Percentiles rank a stretch among this genome's conserved stretches.
These are phyloP conservation scores for Boechera divaricarpa DNA, from an alignment of 345 rosid species.

Conservation along the genomic window DNA sequence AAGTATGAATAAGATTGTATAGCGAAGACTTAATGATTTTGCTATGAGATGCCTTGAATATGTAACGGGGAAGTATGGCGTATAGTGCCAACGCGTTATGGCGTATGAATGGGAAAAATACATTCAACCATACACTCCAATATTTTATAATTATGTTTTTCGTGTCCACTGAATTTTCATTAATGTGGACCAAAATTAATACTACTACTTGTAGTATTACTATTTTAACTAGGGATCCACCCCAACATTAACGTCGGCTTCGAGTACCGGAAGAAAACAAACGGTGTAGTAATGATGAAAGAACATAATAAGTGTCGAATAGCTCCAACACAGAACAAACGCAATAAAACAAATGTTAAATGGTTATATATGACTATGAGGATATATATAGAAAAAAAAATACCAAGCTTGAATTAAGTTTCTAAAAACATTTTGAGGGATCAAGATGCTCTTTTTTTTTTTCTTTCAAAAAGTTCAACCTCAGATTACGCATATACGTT, in stretches of 20 bases:
- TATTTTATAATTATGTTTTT: background rate
- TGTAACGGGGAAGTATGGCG: constrained; percentile 18
- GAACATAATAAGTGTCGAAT: background rate
- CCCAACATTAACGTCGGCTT: background rate
- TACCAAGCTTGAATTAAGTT: background rate
- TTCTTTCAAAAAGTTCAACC: background rate
- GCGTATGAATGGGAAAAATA: constrained; percentile 34
- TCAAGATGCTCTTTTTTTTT: background rate
- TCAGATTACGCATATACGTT: background rate
- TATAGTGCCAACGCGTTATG: constrained; percentile 28
- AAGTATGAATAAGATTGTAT: constrained; percentile 2
- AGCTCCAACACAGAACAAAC: constrained; percentile 3
- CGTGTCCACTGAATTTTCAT: background rate
- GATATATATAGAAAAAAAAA: background rate
- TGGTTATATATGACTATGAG: background rate
- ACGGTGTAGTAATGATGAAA: constrained; percentile 13
- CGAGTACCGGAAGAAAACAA: constrained; percentile 12
- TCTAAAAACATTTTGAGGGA: background rate
- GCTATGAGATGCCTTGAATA: constrained; percentile 16
- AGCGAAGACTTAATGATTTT: constrained; percentile 20
- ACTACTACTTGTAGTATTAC: no score
- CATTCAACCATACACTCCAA: constrained; percentile 23
- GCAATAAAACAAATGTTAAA: constrained; percentile 15
- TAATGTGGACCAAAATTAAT: background rate
- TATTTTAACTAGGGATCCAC: background rate